Evolutionary conservation across 192 early-diverging fungal species (phyloP).

Genomic region (Gaertneriomyces sp.): DNA sequence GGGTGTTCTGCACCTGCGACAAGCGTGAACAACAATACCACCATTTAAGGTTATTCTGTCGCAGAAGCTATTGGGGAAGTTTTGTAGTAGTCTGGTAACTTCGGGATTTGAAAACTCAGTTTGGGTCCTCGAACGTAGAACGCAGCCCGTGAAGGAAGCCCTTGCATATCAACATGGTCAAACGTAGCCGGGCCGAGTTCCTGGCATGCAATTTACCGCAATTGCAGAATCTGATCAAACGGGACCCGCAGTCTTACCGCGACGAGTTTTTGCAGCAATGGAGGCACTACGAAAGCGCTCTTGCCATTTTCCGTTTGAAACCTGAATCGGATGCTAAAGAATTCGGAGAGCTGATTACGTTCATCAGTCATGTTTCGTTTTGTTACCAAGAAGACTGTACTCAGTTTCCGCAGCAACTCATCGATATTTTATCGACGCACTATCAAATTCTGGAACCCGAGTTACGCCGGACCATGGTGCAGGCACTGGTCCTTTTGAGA

Average conservation of each 20-base stretch:
- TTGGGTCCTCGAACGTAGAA: background rate
- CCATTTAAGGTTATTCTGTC: too few species aligned
- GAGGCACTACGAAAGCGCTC: slow-evolving; percentile 83
- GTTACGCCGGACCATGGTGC: slow-evolving; percentile 81
- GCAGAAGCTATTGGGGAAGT: too few species aligned
- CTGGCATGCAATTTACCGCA: slow-evolving; percentile 80
- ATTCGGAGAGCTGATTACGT: slow-evolving; percentile 85
- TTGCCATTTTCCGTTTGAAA: slow-evolving; percentile 85
- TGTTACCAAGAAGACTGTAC: slow-evolving; percentile 79
- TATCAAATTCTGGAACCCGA: slow-evolving; percentile 79
- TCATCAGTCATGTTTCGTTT: slow-evolving; percentile 79
- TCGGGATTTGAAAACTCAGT: too few species aligned
- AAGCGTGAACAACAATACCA: too few species aligned
- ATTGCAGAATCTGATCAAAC: slow-evolving; percentile 96
- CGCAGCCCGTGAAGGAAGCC: background rate
- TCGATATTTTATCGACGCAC: slow-evolving; percentile 77
- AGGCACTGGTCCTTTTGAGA: slow-evolving; percentile 82
- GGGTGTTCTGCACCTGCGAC: too few species aligned
- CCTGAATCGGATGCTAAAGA: slow-evolving; percentile 67
- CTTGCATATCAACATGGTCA: slow-evolving; percentile 16
- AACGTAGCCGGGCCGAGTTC: slow-evolving; percentile 32
- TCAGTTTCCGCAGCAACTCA: slow-evolving; percentile 81
- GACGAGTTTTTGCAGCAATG: slow-evolving; percentile 94
- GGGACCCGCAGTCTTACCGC: slow-evolving; percentile 87
- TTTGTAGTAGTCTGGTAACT: too few species aligned